phyloP scores from a whole-genome alignment of 1,284 basidiomycete genomes.

The Sporisorium scitamineum region DNA sequence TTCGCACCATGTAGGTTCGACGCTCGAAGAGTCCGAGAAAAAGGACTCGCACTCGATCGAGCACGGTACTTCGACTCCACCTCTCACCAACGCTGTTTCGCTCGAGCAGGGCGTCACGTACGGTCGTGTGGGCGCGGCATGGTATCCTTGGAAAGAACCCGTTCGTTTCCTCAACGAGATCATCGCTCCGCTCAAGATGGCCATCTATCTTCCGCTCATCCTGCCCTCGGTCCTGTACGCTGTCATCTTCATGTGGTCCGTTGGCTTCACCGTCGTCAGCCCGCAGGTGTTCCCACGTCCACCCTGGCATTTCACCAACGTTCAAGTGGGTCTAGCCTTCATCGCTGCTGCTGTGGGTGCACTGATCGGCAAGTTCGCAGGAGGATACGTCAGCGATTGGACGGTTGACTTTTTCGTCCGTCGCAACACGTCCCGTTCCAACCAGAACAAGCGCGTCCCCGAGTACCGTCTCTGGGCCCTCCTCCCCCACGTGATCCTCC shows the following conservation, averaged over 20 bases:
- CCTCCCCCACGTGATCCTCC: slow-evolving; percentile 59
- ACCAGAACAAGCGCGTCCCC: slow-evolving; percentile 60
- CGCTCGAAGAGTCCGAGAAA: slow-evolving; percentile 21
- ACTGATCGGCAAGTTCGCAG: slow-evolving; percentile 68
- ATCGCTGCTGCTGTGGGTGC: slow-evolving; percentile 68
- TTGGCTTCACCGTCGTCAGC: slow-evolving; percentile 67
- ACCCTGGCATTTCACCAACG: slow-evolving; percentile 65
- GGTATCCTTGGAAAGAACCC: slow-evolving; percentile 68
- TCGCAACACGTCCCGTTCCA: slow-evolving; percentile 41
- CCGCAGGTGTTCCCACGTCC: slow-evolving; percentile 66
- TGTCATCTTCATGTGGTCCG: slow-evolving; percentile 67
- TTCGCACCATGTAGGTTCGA: neutral
- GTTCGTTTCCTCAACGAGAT: slow-evolving; percentile 58
- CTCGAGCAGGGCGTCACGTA: slow-evolving; percentile 17
- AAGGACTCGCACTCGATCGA: slow-evolving; percentile 33
- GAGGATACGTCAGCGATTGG: slow-evolving; percentile 66
- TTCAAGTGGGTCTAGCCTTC: slow-evolving; percentile 65
- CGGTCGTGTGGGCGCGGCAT: slow-evolving; percentile 63
- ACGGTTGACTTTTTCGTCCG: slow-evolving; percentile 61
- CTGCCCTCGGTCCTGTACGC: slow-evolving; percentile 68
- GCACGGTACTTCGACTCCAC: slow-evolving; percentile 31
- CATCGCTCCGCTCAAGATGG: slow-evolving; percentile 58
- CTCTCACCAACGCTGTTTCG: slow-evolving; percentile 14
- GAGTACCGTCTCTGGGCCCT: slow-evolving; percentile 69
- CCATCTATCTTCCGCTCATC: slow-evolving; percentile 44